Base-by-base conservation (phyloP, 768 basidiomycete genomes). In the Suillus hirtellus region DNA sequence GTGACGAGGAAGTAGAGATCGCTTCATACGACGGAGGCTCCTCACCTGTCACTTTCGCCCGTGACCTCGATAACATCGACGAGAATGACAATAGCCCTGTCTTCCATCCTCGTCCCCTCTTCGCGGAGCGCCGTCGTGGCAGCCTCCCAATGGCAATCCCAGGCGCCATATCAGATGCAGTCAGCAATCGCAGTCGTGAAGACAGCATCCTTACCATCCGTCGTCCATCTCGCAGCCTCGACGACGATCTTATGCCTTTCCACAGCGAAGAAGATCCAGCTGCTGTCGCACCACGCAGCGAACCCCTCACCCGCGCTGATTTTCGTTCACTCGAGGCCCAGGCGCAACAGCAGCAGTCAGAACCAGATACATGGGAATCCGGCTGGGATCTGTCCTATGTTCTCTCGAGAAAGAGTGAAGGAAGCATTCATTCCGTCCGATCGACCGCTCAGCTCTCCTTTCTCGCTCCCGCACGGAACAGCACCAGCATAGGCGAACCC, bases 131-230 rank as follows among this genome's bases (percentile, higher is more conserved):
- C 46, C 79, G 86, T 61, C 79, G 84, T 63, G 84, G 84, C 14
- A 89, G 87, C 67, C 68, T 84, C 17, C 87, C 89, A n/a, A 83
- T 88, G 76, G 79, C 81, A 47, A 87, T 88, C 14, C 83, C 86
- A 19, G 80, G 78, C 19, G 69, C 72, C 4, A 31, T 63, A 1
- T 70, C 65, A 46, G 67, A 72, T 11, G 65, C 73, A 37, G 69
- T 59, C 58, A 68, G 71, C 42, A 69, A 73, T 55, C 80, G 84
- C 40, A 81, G 84, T 61, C 78, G 86, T 50, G 89, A 89, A 69
- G 83, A 81, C 62, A 87, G 84, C 68, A 70, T 84, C 42, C 78
- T 80, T 46, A 88, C 86, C 12, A 70, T 86, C n/a, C 82, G 87
- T 60, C 79, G 87, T 21, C 82, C 82, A 24, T 89, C 87, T 69